Base-by-base conservation (phyloP, 2,329 filamentous ascomycete species). In the Diaporthe longicolla region DNA sequence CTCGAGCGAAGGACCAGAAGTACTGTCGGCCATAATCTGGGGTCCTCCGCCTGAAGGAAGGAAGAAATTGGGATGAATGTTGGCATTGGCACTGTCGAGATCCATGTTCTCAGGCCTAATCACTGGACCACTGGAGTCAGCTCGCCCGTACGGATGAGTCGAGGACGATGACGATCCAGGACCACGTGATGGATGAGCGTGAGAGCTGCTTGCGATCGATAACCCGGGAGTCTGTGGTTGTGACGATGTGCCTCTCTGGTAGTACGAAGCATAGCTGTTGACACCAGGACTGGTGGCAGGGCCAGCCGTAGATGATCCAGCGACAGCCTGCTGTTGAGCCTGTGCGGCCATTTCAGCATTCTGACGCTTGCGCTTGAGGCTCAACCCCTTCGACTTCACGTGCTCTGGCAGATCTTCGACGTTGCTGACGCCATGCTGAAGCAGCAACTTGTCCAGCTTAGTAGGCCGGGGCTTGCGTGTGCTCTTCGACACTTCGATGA, bases 391-490 rank as follows among this genome's bases (percentile, higher is more conserved):
- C 5, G 94, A 91, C 76, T 94, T 92, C 76, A 95, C 89, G 77
- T 94, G 91, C 75, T 95, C 92, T 0, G 97, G 97, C 6, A 99
- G 88, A 77, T 98, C 94, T 71, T 98, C 96, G 0, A 95, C 94
- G 77, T 97, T 95, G 4, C 95, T 93, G 17, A 98, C 94, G 2
- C 95, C 95, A 75, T 97, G 91, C 79, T 97, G 93, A 1, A 92
- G 92, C 87, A 99, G 93, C 79, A 98, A 90, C 85, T 98, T 98
- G 82, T 98, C 96, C 77, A 98, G 90, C 84, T 99, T 99, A 0
- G 97, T 99, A 11, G 97, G 97, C 11, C 97, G 92, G 54, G 97
- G 97, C 83, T 99, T 99, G 74, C 97, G 91, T 6, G 97, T 99
- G 66, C 95, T 98, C 76, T 95, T 90, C 0, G 96, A 98, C 21